Base-by-base conservation (phyloP, 345 rosid species). In the Euphorbia pulcherrima region DNA sequence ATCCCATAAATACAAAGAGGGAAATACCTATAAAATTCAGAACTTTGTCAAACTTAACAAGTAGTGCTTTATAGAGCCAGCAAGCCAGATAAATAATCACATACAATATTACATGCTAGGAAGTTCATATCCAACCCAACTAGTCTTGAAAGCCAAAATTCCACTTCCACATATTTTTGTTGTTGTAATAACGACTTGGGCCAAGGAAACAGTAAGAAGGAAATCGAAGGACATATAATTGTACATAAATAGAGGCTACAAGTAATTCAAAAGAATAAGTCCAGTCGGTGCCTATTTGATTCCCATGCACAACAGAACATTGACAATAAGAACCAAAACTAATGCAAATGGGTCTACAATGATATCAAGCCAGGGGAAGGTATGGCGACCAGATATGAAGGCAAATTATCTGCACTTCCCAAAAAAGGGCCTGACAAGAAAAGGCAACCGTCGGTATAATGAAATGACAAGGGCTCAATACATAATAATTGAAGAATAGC, bases 1-100 rank as follows among this genome's bases (percentile, higher is more conserved):
- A 84, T 83, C 51, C 92, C 92, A 65, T 84, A 81, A 56, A 84
- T 66, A 65, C 92, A 87, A 53, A 84, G 85, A 28, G 89, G 87
- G 61, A 84, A 81, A 77, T 78, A 84, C 69, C 91, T 87, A 72
- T 27, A 55, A 68, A 70, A 1, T 33, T 8, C 12, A 24, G 60
- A 47, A 64, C 26, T 27, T 10, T 18, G 30, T 16, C 50, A 27
- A n/a, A n/a, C n/a, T n/a, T n/a, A 21, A 67, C n/a, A 37, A 17
- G 12, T 24, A 26, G 44, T 29, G 51, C 13, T 18, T 23, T 21
- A n/a, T n/a, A n/a, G n/a, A n/a, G 41, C 30, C 3, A 62, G 20
- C 12, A n/a, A n/a, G n/a, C n/a, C 2, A 60, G 20, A 3, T 10
- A 23, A 2, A 17, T 41, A 68, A 46, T 39, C 67, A 72, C 54